These are phyloP conservation scores for Solanum ossicruentum DNA, from an alignment of 257 asterid species.

Conservation along the genomic window DNA sequence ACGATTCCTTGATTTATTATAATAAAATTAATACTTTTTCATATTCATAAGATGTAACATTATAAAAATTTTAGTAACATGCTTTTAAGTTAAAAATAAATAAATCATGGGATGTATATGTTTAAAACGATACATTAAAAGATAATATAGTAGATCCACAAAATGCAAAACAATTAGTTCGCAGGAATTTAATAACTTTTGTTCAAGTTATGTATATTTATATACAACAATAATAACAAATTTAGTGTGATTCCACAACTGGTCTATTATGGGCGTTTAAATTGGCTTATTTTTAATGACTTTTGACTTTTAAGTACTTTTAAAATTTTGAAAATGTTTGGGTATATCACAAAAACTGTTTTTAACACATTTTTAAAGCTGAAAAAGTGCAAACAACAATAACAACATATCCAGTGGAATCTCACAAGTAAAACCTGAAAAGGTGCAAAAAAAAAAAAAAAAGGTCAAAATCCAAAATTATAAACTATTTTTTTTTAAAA, in stretches of 20 bases:
- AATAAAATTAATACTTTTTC: not conserved
- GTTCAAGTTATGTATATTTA: not conserved
- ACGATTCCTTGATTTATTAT: not conserved
- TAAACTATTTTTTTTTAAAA: too few species aligned
- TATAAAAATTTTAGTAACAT: not conserved
- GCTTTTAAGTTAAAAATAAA: not conserved
- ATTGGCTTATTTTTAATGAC: too few species aligned
- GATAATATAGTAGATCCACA: not conserved
- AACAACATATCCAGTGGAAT: too few species aligned
- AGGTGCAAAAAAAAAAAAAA: too few species aligned
- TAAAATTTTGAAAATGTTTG: too few species aligned
- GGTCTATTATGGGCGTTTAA: too few species aligned
- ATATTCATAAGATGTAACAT: not conserved
- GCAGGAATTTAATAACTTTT: fast-evolving
- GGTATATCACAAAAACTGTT: too few species aligned
- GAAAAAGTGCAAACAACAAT: too few species aligned
- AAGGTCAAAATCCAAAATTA: too few species aligned
- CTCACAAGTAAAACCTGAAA: too few species aligned
- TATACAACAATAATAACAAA: not conserved
- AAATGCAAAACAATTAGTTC: not conserved
- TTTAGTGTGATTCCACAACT: not conserved
- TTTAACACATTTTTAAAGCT: too few species aligned
- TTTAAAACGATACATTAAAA: not conserved
- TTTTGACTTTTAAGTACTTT: too few species aligned
- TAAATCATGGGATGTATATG: not conserved